Conservation (phyloP, 805 yeast species). For the Danielia reshetovae region DNA sequence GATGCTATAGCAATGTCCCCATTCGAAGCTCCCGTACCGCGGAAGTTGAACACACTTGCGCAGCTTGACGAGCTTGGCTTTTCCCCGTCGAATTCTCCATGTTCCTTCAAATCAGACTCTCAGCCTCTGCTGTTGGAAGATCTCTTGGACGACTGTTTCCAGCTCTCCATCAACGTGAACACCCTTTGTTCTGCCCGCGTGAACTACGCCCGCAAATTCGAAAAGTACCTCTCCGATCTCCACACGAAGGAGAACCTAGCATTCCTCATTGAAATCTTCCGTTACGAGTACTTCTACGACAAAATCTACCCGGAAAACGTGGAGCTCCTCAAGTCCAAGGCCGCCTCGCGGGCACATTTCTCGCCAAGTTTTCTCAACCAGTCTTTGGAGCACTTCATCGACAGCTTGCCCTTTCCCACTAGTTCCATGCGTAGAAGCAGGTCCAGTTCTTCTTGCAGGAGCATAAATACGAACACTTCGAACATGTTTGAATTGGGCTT, state of each 20-base stretch:
- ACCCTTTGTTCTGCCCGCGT: slow-evolving; percentile 12
- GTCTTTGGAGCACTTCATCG: slow-evolving; percentile 12
- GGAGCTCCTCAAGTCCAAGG: slow-evolving; percentile 6
- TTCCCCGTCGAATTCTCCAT: too few relatives aligned
- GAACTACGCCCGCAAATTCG: slow-evolving; percentile 25
- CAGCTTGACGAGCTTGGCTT: too few relatives aligned
- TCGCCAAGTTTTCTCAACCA: slow-evolving; percentile 10
- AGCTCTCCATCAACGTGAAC: slow-evolving; percentile 19
- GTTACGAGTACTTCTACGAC: slow-evolving; percentile 44
- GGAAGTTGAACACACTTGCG: not conserved
- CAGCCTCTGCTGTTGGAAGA: slow-evolving; percentile 22
- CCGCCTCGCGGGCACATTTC: slow-evolving; percentile 1
- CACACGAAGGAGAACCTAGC: slow-evolving; percentile 46
- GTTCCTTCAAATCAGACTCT: too few relatives aligned
- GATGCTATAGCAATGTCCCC: slow-evolving; percentile 1
- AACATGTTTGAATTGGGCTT: slow-evolving; percentile 20
- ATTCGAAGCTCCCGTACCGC: slow-evolving; percentile 1
- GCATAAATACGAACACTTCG: slow-evolving; percentile 1
- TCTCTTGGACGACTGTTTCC: slow-evolving; percentile 31
- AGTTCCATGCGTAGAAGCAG: slow-evolving; percentile 2
- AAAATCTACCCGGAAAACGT: slow-evolving; percentile 11
- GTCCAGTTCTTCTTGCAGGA: not conserved
- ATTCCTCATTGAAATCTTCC: slow-evolving; percentile 42
- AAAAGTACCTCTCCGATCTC: slow-evolving; percentile 28
- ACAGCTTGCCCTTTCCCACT: slow-evolving; percentile 12